These are phyloP conservation scores for Aspergillus thermomutatus DNA, from an alignment of 2,329 filamentous ascomycete species.

Conservation along the genomic window DNA sequence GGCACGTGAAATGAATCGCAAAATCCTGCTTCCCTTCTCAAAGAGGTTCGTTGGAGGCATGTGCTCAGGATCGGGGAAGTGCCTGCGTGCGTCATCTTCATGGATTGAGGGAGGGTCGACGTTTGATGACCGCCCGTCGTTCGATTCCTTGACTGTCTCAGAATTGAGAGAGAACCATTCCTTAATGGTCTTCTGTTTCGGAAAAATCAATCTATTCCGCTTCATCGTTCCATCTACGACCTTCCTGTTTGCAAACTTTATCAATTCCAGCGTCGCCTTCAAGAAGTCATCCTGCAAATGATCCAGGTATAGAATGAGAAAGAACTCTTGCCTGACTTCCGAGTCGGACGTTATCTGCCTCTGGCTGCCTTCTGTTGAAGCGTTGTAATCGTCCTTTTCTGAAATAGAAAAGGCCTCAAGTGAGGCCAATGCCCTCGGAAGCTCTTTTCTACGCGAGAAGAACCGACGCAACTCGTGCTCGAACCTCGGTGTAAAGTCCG, in stretches of 20 bases:
- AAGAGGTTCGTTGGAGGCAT: constrained; percentile 59
- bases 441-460: constrained; percentile 47
- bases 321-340: constrained; percentile 56
- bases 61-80: constrained; percentile 63
- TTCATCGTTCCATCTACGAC: constrained; percentile 61
- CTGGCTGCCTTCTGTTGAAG: constrained; percentile 11
- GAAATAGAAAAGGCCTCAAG: constrained; percentile 23
- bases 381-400: constrained; percentile 34
- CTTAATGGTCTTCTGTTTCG: constrained; percentile 56
- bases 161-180: constrained; percentile 52
- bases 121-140: constrained; percentile 15
- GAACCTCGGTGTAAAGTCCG: constrained; percentile 53
- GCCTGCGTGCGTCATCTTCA: constrained; percentile 48
- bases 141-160: constrained; percentile 7
- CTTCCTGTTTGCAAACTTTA: constrained; percentile 63
- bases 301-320: constrained; percentile 60
- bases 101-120: constrained; percentile 45
- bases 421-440: constrained; percentile 46
- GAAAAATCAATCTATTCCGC: constrained; percentile 60
- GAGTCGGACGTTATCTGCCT: constrained; percentile 14
- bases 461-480: constrained; percentile 53
- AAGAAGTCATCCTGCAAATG: constrained; percentile 60
- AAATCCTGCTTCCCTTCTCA: constrained; percentile 58
- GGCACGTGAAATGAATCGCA: constrained; percentile 57
- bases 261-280: constrained; percentile 58